Evolutionary conservation across 2,329 filamentous ascomycete species (phyloP).

Genomic region (Xylariales sp.): DNA sequence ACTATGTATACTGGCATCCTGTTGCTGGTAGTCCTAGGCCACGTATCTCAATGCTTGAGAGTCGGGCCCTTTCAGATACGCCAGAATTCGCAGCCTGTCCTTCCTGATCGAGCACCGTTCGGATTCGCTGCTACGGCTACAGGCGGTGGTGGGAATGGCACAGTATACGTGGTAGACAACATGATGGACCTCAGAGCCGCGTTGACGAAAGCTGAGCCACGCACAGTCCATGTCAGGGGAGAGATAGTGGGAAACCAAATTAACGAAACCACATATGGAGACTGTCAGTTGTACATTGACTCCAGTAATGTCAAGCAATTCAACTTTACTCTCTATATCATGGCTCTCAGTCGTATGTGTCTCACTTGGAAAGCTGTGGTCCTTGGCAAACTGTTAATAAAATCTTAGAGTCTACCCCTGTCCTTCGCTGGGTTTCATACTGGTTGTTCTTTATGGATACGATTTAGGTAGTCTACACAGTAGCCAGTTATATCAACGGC

Average conservation of each 20-base stretch:
- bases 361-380: no score
- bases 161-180: conserved; percentile 15
- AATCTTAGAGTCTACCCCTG: no score
- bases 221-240: conserved; percentile 16
- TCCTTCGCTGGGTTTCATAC: no score
- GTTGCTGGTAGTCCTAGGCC: no score
- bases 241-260: conserved; percentile 15
- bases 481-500: no score
- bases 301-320: conserved; percentile 11
- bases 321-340: conserved; percentile 18
- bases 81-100: neutral
- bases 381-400: no score
- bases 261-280: conserved; percentile 13
- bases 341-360: no score
- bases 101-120: conserved; percentile 16
- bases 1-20: no score
- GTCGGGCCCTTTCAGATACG: neutral
- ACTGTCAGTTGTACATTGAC: conserved; percentile 17
- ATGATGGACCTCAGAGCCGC: conserved; percentile 16
- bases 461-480: no score
- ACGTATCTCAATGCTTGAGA: neutral
- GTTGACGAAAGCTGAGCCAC: conserved; percentile 11
- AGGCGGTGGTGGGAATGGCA: conserved; percentile 13
- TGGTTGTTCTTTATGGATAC: no score
- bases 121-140: conserved; percentile 15